These are phyloP conservation scores for Trypanosomatidae sp. DNA, from an alignment of 208 protist genomes.

Conservation along the genomic window DNA sequence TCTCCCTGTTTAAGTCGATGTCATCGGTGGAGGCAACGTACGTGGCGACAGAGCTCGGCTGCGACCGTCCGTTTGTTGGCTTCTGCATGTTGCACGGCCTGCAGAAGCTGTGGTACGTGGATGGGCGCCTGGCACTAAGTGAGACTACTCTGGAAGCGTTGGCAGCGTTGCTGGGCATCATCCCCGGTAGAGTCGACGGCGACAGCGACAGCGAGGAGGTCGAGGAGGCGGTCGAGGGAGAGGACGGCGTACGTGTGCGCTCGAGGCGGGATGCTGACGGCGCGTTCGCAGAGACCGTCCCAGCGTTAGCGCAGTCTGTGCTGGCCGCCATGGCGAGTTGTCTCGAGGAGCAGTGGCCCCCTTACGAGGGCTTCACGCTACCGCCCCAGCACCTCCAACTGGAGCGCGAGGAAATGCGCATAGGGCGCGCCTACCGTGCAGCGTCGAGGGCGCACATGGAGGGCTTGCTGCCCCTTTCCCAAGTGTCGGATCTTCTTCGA, in stretches of 20 bases:
- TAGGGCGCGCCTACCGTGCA: conserved; percentile 27
- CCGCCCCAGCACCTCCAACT: conserved; percentile 36
- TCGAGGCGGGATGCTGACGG: neutral
- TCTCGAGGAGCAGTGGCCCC: conserved; percentile 61
- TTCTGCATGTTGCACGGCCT: conserved; percentile 50
- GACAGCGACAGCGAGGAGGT: conserved; percentile 8
- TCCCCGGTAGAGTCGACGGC: neutral
- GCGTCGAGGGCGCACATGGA: conserved; percentile 23
- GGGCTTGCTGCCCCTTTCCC: conserved; percentile 29
- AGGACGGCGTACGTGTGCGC: neutral
- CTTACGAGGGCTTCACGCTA: conserved; percentile 41
- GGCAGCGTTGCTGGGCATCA: conserved; percentile 9
- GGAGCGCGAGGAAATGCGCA: conserved; percentile 32
- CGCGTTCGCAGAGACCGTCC: neutral
- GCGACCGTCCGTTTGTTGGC: conserved; percentile 56
- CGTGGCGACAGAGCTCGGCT: conserved; percentile 69
- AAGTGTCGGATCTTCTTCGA: conserved; percentile 39
- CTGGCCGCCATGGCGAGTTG: conserved; percentile 15
- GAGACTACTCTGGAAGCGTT: conserved; percentile 5
- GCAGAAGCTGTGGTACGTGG: conserved; percentile 11
- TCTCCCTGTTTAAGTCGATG: conserved; percentile 43
- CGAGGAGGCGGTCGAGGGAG: conserved; percentile 3
- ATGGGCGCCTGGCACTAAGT: conserved; percentile 2
- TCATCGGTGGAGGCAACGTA: conserved; percentile 55
- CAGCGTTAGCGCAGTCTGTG: conserved; percentile 4